Evolutionary conservation across 352 stramenopile species (phyloP), one percentile per base, ranked within the genome.

Genomic region (Phytophthora kernoviae): DNA sequence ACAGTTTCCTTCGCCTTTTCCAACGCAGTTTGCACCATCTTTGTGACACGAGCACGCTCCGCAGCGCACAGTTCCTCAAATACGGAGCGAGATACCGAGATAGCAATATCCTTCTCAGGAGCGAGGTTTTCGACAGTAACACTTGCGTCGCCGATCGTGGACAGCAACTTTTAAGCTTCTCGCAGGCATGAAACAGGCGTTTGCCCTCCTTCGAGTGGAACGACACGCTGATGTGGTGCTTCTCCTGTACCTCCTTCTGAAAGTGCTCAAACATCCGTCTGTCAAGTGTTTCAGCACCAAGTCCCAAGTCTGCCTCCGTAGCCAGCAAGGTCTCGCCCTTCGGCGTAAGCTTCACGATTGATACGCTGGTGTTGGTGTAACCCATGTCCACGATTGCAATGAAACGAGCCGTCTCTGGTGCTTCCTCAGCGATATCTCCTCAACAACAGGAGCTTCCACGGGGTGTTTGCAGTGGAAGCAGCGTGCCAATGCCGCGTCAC

Each of bases 91-190:
- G 82, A 87, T 12, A 94, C 70, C 27, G 74, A 73, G 42, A 98
- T 81, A 44, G 70, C 78, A 14, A 96, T 70, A 55, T 98, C 91
- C 47, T 82, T 75, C 64, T 94, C 87, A 17, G 81, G 80, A 6
- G 79, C 74, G 39, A 97, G 68, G 62, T 94, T 94, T 49, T 97
- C 90, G 24, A 96, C 84, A 1, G 76, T 90, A 21, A 94, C 82
- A 22, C 71, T 76, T 27, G 90, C 88, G 20, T 90, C 77, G 30
- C 69, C 74, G 47, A 96, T 96, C 14, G 88, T 96, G 24, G 86
- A 96, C 26, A 98, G 70, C 43, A 97, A 63, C 61, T 96, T 96
- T 96, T 94, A 27, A 98, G 81, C 54, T 88, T 85, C 54, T 93
- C 80, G 60, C 86, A 96, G 26, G 85, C 83, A 46, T 88, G 73